Conservation (phyloP, 2,329 filamentous ascomycete genomes). For the Arthrobotrys conoides region DNA sequence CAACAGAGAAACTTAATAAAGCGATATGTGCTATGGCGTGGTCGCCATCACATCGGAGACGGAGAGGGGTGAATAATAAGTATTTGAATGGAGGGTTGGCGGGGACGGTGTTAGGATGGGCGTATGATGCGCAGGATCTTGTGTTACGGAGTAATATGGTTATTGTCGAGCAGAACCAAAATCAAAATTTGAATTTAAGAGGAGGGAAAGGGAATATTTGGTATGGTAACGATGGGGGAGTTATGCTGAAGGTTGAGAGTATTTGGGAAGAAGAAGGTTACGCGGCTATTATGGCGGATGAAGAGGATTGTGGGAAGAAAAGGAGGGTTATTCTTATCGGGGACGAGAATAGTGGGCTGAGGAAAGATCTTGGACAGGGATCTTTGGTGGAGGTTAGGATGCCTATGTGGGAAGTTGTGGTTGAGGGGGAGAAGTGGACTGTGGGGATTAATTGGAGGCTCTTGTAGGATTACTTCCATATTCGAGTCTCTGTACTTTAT, state of each 20-base stretch:
- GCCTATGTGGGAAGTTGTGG: constrained; percentile 46
- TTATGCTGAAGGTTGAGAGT: constrained; percentile 16
- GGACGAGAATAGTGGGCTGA: constrained; percentile 53
- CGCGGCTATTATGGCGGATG: constrained; percentile 48
- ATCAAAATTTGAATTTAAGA: background rate
- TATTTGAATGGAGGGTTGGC: constrained; percentile 57
- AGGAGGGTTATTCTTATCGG: constrained; percentile 51
- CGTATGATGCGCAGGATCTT: constrained; percentile 56
- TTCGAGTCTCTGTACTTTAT: background rate
- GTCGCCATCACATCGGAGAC: constrained; percentile 56
- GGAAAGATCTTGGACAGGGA: constrained; percentile 35
- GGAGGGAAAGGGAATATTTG: too few species aligned
- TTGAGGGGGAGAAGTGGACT: constrained; percentile 34
- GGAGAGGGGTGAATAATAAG: constrained; percentile 45
- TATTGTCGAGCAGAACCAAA: constrained; percentile 39
- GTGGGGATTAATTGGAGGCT: constrained; percentile 56
- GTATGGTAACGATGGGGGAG: background rate
- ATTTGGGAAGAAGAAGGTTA: constrained; percentile 56
- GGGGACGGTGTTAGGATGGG: constrained; percentile 49
- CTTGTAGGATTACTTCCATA: background rate
- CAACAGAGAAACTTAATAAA: constrained; percentile 45
- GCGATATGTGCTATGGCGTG: constrained; percentile 61
- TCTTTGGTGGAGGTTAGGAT: constrained; percentile 52
- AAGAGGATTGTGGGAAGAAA: background rate
- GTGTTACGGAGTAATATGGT: constrained; percentile 53